Conservation (phyloP, 75 land plant species). For the Pinus albicaulis region DNA sequence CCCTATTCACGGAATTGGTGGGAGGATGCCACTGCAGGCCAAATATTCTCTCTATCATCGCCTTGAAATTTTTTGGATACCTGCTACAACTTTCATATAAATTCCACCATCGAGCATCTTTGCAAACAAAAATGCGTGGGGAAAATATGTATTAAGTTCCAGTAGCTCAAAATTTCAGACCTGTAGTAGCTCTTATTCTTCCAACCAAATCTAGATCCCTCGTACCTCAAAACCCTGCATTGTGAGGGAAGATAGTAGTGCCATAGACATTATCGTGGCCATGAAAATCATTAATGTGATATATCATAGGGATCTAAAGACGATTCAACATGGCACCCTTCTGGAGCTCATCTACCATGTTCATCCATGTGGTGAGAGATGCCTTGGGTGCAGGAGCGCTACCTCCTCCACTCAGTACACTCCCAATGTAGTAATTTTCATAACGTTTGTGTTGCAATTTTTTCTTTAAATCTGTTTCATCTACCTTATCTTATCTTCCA, state of each 20-base stretch:
- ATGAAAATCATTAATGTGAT: constrained; percentile 59
- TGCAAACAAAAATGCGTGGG: no score
- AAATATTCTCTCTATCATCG: constrained; percentile 64
- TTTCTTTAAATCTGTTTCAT: no score
- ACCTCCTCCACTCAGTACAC: constrained; percentile 58
- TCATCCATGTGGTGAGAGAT: no score
- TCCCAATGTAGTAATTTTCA: no score
- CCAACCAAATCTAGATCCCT: constrained; percentile 15
- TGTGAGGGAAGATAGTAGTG: constrained; percentile 68
- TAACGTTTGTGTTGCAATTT: no score
- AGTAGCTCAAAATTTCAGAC: constrained; percentile 65
- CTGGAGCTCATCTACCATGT: no score
- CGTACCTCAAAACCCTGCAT: constrained; percentile 41
- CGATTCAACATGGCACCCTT: no score
- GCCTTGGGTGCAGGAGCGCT: constrained; percentile 42
- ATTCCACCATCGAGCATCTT: constrained; percentile 87
- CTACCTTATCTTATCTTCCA: no score
- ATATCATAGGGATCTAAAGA: no score
- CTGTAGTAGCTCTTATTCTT: constrained; percentile 79
- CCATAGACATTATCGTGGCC: constrained; percentile 55
- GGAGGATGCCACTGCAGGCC: no score
- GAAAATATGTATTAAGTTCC: no score
- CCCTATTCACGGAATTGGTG: no score
- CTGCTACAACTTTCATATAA: constrained; percentile 93
- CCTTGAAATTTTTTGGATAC: constrained; percentile 44